Evolutionary conservation across 73 alveolate genomes (phyloP).

Genomic region (Paramecium pentaurelia): DNA sequence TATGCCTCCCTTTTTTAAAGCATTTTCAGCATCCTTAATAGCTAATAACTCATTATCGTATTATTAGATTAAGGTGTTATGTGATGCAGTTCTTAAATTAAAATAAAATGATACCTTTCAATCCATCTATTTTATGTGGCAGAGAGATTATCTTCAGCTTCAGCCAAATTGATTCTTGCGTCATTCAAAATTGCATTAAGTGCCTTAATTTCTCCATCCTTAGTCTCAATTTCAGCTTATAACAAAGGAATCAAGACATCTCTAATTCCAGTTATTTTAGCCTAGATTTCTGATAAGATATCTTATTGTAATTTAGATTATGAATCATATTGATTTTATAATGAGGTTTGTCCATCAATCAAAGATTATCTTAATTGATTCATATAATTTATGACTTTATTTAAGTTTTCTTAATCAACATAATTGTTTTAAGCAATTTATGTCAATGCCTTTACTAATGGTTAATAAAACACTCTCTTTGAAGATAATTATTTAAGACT

Average conservation of each 20-base stretch:
- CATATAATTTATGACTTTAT: constrained; percentile 4
- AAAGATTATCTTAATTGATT: background rate
- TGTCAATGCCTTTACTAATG: constrained; percentile 3
- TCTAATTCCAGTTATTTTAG: background rate
- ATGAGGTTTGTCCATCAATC: constrained; percentile 12
- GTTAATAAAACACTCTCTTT: constrained; percentile 30
- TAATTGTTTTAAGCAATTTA: background rate
- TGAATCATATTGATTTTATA: background rate
- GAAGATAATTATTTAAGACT: background rate
- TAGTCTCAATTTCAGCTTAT: background rate
- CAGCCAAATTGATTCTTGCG: background rate
- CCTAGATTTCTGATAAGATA: constrained; percentile 5
- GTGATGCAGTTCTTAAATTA: background rate
- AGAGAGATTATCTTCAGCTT: background rate
- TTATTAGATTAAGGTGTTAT: background rate
- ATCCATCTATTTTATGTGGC: constrained; percentile 45
- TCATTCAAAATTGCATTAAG: background rate
- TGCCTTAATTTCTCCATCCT: constrained; percentile 43
- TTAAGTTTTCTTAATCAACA: constrained; percentile 46
- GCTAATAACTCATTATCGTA: constrained; percentile 36
- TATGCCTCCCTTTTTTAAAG: constrained; percentile 43
- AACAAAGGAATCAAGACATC: background rate
- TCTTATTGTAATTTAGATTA: background rate
- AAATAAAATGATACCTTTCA: background rate
- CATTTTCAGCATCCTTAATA: constrained; percentile 46